Evolutionary conservation across 441 rosid species (phyloP).

Genomic region (Gossypium lobatum): DNA sequence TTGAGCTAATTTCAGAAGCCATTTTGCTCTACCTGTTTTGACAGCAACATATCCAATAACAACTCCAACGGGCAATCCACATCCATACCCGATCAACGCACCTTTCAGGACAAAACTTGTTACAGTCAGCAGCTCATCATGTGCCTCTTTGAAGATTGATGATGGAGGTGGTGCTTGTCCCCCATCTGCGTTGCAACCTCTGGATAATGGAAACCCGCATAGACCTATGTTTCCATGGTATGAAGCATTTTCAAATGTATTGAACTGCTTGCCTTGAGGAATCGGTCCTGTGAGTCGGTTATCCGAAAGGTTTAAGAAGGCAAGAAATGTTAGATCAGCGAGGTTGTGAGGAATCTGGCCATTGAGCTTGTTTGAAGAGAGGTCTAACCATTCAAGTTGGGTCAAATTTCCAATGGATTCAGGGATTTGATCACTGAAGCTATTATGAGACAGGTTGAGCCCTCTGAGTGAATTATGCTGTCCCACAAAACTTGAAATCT

Average conservation of each 20-base stretch:
- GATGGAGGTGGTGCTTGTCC: background rate
- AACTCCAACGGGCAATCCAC: background rate
- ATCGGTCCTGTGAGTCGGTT: slow-evolving; percentile 22
- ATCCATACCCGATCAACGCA: background rate
- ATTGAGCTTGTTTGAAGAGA: background rate
- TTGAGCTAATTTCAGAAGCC: background rate
- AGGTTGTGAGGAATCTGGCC: slow-evolving; percentile 23
- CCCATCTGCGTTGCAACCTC: background rate
- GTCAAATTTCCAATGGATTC: slow-evolving; percentile 20
- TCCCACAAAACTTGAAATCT: slow-evolving; percentile 23
- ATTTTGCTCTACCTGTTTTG: background rate
- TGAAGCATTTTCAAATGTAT: slow-evolving; percentile 1
- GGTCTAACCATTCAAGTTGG: background rate
- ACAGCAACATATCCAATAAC: background rate
- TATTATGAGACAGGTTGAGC: slow-evolving; percentile 26
- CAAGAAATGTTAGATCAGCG: slow-evolving; percentile 17
- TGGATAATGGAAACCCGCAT: background rate
- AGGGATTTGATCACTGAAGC: slow-evolving; percentile 20
- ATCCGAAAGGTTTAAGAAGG: slow-evolving; percentile 10
- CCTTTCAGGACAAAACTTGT: background rate
- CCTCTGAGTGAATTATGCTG: slow-evolving; percentile 13
- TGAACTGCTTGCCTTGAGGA: slow-evolving; percentile 13
- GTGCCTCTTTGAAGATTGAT: background rate
- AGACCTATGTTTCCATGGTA: background rate
- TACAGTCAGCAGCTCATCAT: background rate